Conservation (phyloP, 2,329 filamentous ascomycete species). For the Microcyclospora tardicrescens region DNA sequence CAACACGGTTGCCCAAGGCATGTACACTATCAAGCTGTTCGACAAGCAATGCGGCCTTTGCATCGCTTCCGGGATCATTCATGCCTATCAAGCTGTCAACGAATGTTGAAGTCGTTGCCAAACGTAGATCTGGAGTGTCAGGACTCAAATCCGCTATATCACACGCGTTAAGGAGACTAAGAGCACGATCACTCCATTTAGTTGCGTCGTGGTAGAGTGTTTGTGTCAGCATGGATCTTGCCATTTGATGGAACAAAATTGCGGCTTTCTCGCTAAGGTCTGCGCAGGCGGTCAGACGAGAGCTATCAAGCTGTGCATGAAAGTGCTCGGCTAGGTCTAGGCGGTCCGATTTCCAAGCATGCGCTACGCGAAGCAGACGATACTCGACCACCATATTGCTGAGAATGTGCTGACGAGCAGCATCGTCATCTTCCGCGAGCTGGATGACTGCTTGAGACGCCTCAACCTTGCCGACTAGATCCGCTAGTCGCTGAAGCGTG, state of each 20-base stretch:
- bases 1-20: conserved; percentile 43
- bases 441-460: conserved; percentile 14
- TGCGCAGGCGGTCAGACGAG: conserved; percentile 30
- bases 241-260: conserved; percentile 61
- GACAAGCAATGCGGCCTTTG: conserved; percentile 27
- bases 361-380: conserved; percentile 48
- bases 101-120: conserved; percentile 50
- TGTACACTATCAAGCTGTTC: conserved; percentile 50
- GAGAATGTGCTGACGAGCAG: conserved; percentile 19
- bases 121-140: conserved; percentile 49
- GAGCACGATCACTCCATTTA: conserved; percentile 63
- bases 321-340: conserved; percentile 69
- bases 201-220: conserved; percentile 42
- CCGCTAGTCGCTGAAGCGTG: conserved; percentile 51
- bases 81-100: conserved; percentile 13
- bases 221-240: conserved; percentile 40
- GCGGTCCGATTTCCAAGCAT: conserved; percentile 65
- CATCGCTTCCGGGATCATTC: neutral
- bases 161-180: conserved; percentile 44
- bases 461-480: conserved; percentile 27
- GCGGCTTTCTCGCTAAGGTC: conserved; percentile 48
- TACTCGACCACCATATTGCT: conserved; percentile 46
- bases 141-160: conserved; percentile 43
- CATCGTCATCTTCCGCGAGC: conserved; percentile 7
- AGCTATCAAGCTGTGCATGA: conserved; percentile 46